Percentiles rank a stretch among this genome's conserved stretches.
These are phyloP conservation scores for Pseudogymnoascus sp. DNA, from an alignment of 2,329 filamentous ascomycete genomes.

Conservation along the genomic window DNA sequence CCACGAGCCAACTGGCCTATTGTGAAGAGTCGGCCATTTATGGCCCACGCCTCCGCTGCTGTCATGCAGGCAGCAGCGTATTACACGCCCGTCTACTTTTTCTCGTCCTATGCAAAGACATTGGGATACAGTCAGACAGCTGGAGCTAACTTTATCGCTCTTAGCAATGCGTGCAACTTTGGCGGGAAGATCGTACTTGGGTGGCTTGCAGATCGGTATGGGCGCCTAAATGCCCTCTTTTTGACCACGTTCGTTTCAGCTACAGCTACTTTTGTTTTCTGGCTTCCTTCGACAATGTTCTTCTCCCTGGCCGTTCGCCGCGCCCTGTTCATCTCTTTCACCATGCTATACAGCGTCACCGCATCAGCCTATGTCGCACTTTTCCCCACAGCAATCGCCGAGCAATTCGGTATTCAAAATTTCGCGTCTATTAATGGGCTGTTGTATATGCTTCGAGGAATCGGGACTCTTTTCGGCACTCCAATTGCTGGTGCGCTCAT, in stretches of 20 bases:
- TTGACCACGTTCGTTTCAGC: conserved; percentile 26
- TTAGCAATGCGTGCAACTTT: conserved; percentile 34
- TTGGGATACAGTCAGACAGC: conserved; percentile 30
- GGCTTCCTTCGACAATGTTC: conserved; percentile 19
- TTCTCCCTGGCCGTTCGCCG: neutral
- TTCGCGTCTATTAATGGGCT: conserved; percentile 18
- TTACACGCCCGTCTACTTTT: conserved; percentile 32
- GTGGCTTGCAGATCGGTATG: conserved; percentile 30
- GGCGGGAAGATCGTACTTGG: conserved; percentile 32
- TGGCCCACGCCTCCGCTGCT: conserved; percentile 29
- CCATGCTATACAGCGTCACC: conserved; percentile 30
- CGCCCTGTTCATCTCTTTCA: conserved; percentile 27
- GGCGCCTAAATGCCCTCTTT: conserved; percentile 32
- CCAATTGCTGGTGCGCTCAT: conserved; percentile 16
- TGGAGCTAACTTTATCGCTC: conserved; percentile 32
- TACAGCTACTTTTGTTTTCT: conserved; percentile 23
- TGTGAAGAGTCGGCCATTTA: conserved; percentile 28
- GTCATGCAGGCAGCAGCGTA: conserved; percentile 32
- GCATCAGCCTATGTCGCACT: conserved; percentile 33
- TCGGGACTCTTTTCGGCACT: conserved; percentile 19
- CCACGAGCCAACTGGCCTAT: conserved; percentile 30
- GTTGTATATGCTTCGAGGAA: conserved; percentile 21
- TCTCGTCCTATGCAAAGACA: conserved; percentile 31
- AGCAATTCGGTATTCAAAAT: conserved; percentile 20
- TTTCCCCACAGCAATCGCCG: conserved; percentile 27